phyloP scores from a whole-genome alignment of 2,329 filamentous ascomycete genomes.

The Fusarium algeriense region DNA sequence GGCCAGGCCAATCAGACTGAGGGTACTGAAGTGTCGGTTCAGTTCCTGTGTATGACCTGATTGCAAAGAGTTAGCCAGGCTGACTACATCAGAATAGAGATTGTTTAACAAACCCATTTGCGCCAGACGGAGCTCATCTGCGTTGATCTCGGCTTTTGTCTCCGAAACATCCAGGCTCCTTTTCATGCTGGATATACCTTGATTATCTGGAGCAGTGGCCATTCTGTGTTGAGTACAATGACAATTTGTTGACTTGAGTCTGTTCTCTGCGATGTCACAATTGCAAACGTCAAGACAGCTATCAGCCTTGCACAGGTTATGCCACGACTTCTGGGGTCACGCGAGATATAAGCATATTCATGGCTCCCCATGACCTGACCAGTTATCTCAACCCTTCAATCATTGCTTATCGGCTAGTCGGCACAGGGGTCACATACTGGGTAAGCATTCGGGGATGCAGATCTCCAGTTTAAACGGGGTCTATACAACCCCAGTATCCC shows the following conservation, averaged over 20 bases:
- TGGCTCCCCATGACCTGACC: background rate
- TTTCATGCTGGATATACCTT: background rate
- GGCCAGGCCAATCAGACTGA: background rate
- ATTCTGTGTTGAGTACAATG: background rate
- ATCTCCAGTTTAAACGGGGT: background rate
- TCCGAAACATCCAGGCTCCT: background rate
- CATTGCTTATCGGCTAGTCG: slow-evolving; percentile 7
- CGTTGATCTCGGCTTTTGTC: background rate
- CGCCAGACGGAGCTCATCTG: background rate
- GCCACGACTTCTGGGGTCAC: background rate
- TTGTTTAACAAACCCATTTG: background rate
- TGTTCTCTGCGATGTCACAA: background rate
- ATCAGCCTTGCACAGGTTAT: background rate
- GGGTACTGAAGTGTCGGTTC: slow-evolving; percentile 1
- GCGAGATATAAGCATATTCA: slow-evolving; percentile 6
- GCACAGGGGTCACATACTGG: background rate
- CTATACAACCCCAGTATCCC: background rate
- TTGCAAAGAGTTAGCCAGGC: background rate
- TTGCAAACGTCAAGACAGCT: background rate
- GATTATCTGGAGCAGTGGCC: background rate
- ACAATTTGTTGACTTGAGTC: background rate
- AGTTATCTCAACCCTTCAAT: background rate
- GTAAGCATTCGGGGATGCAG: background rate
- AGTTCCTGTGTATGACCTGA: slow-evolving; percentile 13
- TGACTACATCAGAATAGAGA: accelerated